Evolutionary conservation across 805 yeast species (phyloP).

Genomic region (Helenozyma rhizophorensis): DNA sequence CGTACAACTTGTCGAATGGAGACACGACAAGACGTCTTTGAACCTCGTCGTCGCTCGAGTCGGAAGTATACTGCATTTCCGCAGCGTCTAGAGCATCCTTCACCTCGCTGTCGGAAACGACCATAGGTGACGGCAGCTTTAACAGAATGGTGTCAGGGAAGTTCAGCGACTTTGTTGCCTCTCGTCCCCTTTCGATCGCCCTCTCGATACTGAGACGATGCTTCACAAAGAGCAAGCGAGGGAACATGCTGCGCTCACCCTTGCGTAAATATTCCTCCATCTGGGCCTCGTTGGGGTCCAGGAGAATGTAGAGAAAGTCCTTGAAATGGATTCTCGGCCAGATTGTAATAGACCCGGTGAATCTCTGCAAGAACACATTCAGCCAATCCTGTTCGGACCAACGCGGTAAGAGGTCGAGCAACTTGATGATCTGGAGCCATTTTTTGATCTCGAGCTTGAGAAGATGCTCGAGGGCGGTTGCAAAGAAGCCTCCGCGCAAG

Average conservation of each 20-base stretch:
- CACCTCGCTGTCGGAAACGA: conserved; percentile 8
- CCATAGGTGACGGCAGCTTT: conserved; percentile 10
- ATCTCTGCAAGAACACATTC: conserved; percentile 66
- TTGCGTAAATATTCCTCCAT: conserved; percentile 51
- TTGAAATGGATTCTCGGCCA: conserved; percentile 62
- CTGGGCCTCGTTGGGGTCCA: conserved; percentile 63
- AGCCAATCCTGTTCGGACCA: conserved; percentile 78
- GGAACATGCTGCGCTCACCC: conserved; percentile 65
- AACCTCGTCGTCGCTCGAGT: conserved; percentile 6
- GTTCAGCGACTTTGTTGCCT: conserved; percentile 1
- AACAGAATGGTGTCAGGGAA: too few species aligned
- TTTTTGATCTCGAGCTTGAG: conserved; percentile 71
- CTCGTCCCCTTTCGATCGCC: conserved; percentile 51
- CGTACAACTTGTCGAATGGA: conserved; percentile 1
- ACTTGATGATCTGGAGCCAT: conserved; percentile 65
- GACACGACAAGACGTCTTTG: not conserved
- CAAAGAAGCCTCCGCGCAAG: conserved; percentile 73
- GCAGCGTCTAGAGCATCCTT: conserved; percentile 3
- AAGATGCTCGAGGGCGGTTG: conserved; percentile 66
- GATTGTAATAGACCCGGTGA: conserved; percentile 70
- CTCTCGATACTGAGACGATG: conserved; percentile 65
- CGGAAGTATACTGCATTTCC: conserved; percentile 9
- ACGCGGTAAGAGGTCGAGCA: conserved; percentile 63
- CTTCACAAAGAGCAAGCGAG: conserved; percentile 59
- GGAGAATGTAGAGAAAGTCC: conserved; percentile 60